Evolutionary conservation across 768 basidiomycete species (phyloP).

Genomic region (Boletellus emodensis): DNA sequence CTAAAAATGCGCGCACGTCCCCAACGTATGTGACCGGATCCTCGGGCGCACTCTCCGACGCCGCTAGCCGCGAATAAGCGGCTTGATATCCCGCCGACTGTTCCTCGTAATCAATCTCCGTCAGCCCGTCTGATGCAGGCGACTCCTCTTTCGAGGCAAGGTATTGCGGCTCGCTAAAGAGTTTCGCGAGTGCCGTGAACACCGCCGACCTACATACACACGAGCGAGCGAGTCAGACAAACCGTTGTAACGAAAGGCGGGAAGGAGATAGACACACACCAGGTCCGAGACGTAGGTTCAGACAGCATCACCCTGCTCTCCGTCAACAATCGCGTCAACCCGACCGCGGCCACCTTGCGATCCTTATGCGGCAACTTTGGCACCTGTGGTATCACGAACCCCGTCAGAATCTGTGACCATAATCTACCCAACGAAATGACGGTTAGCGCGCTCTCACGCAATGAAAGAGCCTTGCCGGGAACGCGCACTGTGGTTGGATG

Average conservation of each 20-base stretch:
- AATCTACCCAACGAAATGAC: constrained; percentile 39
- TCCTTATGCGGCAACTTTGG: constrained; percentile 80
- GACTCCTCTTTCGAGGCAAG: constrained; percentile 52
- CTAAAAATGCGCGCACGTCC: constrained; percentile 53
- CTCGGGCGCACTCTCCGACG: constrained; percentile 54
- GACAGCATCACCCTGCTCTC: constrained; percentile 67
- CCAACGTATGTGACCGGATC: constrained; percentile 63
- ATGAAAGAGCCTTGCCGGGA: background rate
- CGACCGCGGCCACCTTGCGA: constrained; percentile 79
- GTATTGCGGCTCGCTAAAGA: constrained; percentile 77
- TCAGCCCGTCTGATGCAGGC: constrained; percentile 42
- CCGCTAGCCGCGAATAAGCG: constrained; percentile 87
- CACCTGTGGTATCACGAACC: constrained; percentile 76
- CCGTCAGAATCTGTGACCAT: constrained; percentile 74
- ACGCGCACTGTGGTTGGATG: constrained; percentile 72
- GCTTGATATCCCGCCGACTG: constrained; percentile 90
- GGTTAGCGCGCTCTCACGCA: background rate
- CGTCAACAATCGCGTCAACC: constrained; percentile 74
- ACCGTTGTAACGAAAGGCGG: background rate
- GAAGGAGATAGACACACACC: constrained; percentile 42
- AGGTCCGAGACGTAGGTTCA: constrained; percentile 56
- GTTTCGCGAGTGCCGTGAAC: constrained; percentile 66
- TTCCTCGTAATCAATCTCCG: constrained; percentile 87
- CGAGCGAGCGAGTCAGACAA: background rate
- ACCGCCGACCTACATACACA: constrained; percentile 52